Base-by-base conservation (phyloP, 2,329 filamentous ascomycete genomes). In the Albifimbria verrucaria region DNA sequence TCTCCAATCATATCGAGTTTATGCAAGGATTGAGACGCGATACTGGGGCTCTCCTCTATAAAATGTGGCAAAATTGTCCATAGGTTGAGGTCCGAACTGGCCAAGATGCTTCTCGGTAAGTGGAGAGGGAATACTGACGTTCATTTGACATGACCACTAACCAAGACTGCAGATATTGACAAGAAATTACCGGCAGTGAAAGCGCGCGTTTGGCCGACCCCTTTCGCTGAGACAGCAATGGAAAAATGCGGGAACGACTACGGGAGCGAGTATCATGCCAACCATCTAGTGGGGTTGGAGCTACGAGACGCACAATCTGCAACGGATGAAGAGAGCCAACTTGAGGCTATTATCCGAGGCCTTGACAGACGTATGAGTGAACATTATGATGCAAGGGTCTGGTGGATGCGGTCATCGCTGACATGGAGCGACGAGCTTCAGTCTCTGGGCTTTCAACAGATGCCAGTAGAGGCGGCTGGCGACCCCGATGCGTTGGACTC, bases 81-180 rank as follows among this genome's bases (percentile, higher is more conserved):
- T 11, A 88, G 85, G 85, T 65, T 88, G 2, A 85, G 88, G 60
- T 85, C 82, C 7, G 76, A 80, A 51, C 83, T 79, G 51, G 73
- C 83, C 2, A 70, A 74, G 53, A 68, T 88, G 28, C 73, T 88
- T 20, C 78, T 82, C 55, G 81, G 81, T 83, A 69, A 68, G 77
- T 70, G n/a, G n/a, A n/a, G n/a, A n/a, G n/a, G n/a, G n/a, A n/a
- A n/a, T n/a, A n/a, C n/a, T n/a, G n/a, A n/a, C n/a, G n/a, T n/a
- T n/a, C n/a, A n/a, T n/a, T n/a, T n/a, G n/a, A n/a, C n/a, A n/a
- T n/a, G n/a, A n/a, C n/a, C n/a, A n/a, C n/a, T n/a, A n/a, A n/a
- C n/a, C n/a, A 2, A 51, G 43, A 26, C 54, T 61, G 50, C 53
- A 82, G 84, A 87, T 55, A 68, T 88, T 18, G 71, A 80, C 54